Evolutionary conservation across 1,284 basidiomycete genomes (phyloP).

Genomic region (Malassezia restricta): DNA sequence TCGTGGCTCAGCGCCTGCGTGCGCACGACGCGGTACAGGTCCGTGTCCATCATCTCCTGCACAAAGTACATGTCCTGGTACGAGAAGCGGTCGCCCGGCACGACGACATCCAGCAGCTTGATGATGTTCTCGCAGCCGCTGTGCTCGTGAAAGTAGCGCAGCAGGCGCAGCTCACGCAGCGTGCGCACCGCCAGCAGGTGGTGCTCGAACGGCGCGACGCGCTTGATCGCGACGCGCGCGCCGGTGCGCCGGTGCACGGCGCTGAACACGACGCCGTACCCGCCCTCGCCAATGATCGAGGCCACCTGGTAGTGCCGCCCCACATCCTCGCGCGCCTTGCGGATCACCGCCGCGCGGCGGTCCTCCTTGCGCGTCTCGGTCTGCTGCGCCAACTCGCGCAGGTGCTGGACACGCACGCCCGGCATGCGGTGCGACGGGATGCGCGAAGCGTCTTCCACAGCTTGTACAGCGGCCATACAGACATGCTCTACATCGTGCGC

Average conservation of each 20-base stretch:
- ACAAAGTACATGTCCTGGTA: slow-evolving; percentile 36
- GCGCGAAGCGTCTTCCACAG: not conserved
- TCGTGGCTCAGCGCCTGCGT: slow-evolving; percentile 57
- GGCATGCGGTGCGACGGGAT: not conserved
- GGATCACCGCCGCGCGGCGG: slow-evolving; percentile 3
- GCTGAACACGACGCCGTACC: slow-evolving; percentile 48
- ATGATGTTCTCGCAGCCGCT: slow-evolving; percentile 22
- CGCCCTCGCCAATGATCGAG: slow-evolving; percentile 49
- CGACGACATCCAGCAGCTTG: slow-evolving; percentile 26
- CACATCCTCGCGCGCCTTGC: slow-evolving; percentile 22
- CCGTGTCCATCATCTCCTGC: slow-evolving; percentile 73
- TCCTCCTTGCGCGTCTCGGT: slow-evolving; percentile 14
- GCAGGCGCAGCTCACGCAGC: slow-evolving; percentile 18
- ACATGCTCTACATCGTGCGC: too few relatives aligned
- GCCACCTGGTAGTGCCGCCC: slow-evolving; percentile 42
- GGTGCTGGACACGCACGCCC: slow-evolving; percentile 1
- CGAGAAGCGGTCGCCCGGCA: slow-evolving; percentile 17
- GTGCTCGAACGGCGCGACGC: slow-evolving; percentile 15
- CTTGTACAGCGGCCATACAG: slow-evolving; percentile 1
- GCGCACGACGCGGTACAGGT: slow-evolving; percentile 73
- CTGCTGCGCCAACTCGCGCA: slow-evolving; percentile 9
- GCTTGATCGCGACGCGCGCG: slow-evolving; percentile 25
- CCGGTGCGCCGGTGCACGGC: slow-evolving; percentile 46
- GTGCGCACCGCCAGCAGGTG: slow-evolving; percentile 17
- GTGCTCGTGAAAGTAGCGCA: slow-evolving; percentile 16